phyloP scores from a whole-genome alignment of 192 early-diverging fungal species.

The Backusella psychrophila region DNA sequence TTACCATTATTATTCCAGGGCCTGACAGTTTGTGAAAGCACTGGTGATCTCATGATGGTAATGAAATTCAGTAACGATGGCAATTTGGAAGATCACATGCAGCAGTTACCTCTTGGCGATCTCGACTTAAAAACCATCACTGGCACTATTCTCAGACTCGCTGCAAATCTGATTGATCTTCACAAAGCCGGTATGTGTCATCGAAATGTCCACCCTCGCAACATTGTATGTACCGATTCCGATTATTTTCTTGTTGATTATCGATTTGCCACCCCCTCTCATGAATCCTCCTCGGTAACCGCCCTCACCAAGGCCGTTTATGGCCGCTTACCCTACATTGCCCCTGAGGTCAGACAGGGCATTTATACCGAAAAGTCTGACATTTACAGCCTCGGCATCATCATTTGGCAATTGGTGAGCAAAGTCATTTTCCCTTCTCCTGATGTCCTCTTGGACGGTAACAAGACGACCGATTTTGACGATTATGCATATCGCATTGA shows the following conservation, averaged over 20 bases:
- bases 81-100: constrained; percentile 33
- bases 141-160: constrained; percentile 33
- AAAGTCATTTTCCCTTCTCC: constrained; percentile 32
- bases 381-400: constrained; percentile 53
- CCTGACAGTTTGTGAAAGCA: constrained; percentile 37
- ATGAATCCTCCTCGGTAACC: constrained; percentile 28
- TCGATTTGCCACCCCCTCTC: constrained; percentile 24
- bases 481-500: constrained; percentile 31
- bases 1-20: constrained; percentile 35
- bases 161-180: constrained; percentile 26
- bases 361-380: constrained; percentile 38
- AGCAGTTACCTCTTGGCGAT: constrained; percentile 20
- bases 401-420: constrained; percentile 48
- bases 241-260: constrained; percentile 38
- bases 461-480: neutral
- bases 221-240: constrained; percentile 33
- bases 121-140: constrained; percentile 32
- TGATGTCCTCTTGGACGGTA: constrained; percentile 23
- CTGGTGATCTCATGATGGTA: constrained; percentile 40
- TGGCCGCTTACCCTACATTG: constrained; percentile 40
- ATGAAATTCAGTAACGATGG: constrained; percentile 39
- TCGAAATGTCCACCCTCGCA: constrained; percentile 34
- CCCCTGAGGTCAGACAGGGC: constrained; percentile 32
- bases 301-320: constrained; percentile 29
- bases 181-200: constrained; percentile 31